Percentiles rank a stretch among this genome's conserved stretches.
These are phyloP conservation scores for Kernera saxatilis DNA, from an alignment of 345 rosid species.

Conservation along the genomic window DNA sequence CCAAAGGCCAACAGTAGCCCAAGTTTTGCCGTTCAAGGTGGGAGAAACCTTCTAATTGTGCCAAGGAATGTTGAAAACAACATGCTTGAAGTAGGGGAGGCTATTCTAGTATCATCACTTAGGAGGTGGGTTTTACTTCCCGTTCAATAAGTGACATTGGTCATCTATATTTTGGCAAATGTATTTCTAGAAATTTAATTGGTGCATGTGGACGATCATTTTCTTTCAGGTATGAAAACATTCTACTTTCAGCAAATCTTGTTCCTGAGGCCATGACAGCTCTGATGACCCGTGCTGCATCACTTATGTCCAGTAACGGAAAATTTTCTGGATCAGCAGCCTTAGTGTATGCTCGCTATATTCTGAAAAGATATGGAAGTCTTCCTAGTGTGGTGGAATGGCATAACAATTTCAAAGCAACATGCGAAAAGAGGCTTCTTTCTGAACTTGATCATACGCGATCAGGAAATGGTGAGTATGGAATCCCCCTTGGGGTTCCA, in stretches of 20 bases:
- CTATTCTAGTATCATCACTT: conserved; percentile 67
- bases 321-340: conserved; percentile 65
- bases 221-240: conserved; percentile 72
- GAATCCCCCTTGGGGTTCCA: conserved; percentile 78
- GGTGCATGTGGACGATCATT: conserved; percentile 9
- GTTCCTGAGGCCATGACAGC: conserved; percentile 81
- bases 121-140: conserved; percentile 50
- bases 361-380: conserved; percentile 67
- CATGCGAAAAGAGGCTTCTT: conserved; percentile 70
- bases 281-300: conserved; percentile 53
- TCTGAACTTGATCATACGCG: conserved; percentile 89
- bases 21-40: conserved; percentile 58
- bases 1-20: conserved; percentile 64
- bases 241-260: conserved; percentile 74
- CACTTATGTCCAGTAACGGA: conserved; percentile 58
- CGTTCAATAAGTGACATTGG: neutral
- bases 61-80: conserved; percentile 66
- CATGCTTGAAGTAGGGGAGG: conserved; percentile 77
- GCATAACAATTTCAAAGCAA: conserved; percentile 70
- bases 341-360: conserved; percentile 68
- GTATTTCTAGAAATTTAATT: conserved; percentile 6
- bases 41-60: conserved; percentile 50
- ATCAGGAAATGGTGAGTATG: conserved; percentile 63
- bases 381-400: conserved; percentile 84
- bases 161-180: neutral